Evolutionary conservation across 345 rosid genomes (phyloP), one percentile per base, ranked within the genome.

Genomic region (Salix purpurea): DNA sequence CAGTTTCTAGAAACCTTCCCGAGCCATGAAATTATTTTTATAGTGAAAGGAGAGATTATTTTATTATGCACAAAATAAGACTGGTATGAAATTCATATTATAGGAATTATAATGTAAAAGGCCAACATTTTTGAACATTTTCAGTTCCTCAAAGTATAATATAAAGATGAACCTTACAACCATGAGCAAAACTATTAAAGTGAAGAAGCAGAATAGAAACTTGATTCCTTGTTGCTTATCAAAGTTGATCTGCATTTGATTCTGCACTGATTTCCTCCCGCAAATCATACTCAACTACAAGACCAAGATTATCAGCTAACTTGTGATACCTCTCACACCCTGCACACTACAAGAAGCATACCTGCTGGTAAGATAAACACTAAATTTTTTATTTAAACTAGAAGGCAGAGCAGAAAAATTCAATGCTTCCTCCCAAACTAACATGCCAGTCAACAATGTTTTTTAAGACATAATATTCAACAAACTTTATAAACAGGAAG

Each of bases 271-370:
- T 79, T 79, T 89, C 91, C 69, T 91, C 88, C 30, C 85, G 84
- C 72, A 96, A 87, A 79, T 90, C 94, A 80, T 89, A 88, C 87
- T 96, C 98, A 74, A 90, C 85, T 46, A 91, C 79, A 75, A 89
- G 93, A 78, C 98, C 95, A 72, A 93, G 97, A 85, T 93, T 92
- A 84, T 96, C 99, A 24, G 86, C 95, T 67, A 93, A 81, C 79
- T 93, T 93, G 87, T 93, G 99, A 88, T 93, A 89, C 83, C 14
- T 82, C 34, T 90, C 90, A 83, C 99, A 91, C 65, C 98, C 98
- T 83, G 85, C 99, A 83, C 99, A 92, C 98, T 92, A 87, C 39
- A 78, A 83, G 71, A 78, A 80, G 32, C 46, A 76, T 19, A 18
- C 37, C 39, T 73, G 77, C 73, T 69, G 26, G 74, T 79, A 67